These are phyloP conservation scores for Nakazawaea sp. DNA, from an alignment of 805 yeast species.

Conservation along the genomic window DNA sequence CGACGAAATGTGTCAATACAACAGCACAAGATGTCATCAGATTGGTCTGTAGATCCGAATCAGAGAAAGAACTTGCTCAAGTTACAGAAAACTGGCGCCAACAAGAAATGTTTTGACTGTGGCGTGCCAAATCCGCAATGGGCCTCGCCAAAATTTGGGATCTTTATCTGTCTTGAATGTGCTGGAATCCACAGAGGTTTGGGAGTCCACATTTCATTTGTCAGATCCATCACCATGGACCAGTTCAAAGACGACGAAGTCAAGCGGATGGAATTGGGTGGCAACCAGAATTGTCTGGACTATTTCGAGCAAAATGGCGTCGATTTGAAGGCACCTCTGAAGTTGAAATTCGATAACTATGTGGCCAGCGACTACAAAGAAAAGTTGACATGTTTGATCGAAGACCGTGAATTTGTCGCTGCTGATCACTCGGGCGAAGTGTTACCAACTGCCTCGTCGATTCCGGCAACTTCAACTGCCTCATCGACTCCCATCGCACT, in stretches of 20 bases:
- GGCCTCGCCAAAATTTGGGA: slow-evolving; percentile 98
- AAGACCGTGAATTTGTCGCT: slow-evolving; percentile 63
- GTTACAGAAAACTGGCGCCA: slow-evolving; percentile 74
- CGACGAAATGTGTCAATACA: no score
- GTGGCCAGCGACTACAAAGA: slow-evolving; percentile 95
- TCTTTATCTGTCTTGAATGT: slow-evolving; percentile 94
- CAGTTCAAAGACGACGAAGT: slow-evolving; percentile 94
- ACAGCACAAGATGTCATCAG: slow-evolving; percentile 26
- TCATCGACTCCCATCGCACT: slow-evolving; percentile 6
- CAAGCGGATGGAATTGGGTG: slow-evolving; percentile 88
- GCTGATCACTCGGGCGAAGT: slow-evolving; percentile 49
- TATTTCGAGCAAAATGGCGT: slow-evolving; percentile 72
- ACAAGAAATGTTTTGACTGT: slow-evolving; percentile 91
- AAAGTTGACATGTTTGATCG: slow-evolving; percentile 65
- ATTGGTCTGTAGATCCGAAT: slow-evolving; percentile 92
- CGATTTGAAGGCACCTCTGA: slow-evolving; percentile 55
- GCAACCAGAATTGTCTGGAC: slow-evolving; percentile 67
- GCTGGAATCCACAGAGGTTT: slow-evolving; percentile 95
- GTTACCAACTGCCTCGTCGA: slow-evolving; percentile 25
- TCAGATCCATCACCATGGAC: slow-evolving; percentile 96
- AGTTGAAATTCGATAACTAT: slow-evolving; percentile 74
- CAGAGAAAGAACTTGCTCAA: slow-evolving; percentile 72
- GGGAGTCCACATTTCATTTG: slow-evolving; percentile 96
- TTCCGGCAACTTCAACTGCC: slow-evolving; percentile 2
- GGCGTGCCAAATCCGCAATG: slow-evolving; percentile 96